Conservation (phyloP, 1,139 yeast genomes). For the Diutina sp. region DNA sequence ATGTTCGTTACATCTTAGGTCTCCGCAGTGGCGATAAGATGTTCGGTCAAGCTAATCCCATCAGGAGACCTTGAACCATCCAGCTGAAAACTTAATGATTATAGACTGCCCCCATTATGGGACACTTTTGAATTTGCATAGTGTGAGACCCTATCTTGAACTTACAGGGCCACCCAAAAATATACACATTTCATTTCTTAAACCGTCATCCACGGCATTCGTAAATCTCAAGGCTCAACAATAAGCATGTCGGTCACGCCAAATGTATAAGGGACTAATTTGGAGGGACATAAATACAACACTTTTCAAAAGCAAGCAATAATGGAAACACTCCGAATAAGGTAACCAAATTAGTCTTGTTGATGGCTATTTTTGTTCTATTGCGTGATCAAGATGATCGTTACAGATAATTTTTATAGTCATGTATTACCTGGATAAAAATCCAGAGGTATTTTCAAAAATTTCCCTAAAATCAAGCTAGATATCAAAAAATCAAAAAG, state of each 20-base stretch:
- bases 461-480: not conserved
- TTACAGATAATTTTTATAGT: not conserved
- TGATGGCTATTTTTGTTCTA: no score
- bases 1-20: slow-evolving; percentile 73
- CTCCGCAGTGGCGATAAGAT: slow-evolving; percentile 67
- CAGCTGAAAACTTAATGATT: not conserved
- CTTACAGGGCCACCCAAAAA: not conserved
- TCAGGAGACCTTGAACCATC: not conserved
- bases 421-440: not conserved
- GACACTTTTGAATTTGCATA: not conserved
- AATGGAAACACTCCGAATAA: no score
- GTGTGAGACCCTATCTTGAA: not conserved
- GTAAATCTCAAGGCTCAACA: no score
- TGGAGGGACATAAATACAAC: no score
- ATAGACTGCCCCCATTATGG: not conserved
- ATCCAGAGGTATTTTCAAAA: not conserved
- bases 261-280: no score
- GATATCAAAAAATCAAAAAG: not conserved
- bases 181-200: not conserved
- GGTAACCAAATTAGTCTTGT: no score
- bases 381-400: not conserved
- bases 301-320: no score
- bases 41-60: slow-evolving; percentile 20
- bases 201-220: not conserved
- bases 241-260: no score